These are phyloP conservation scores for Bipolaris zeicola DNA, from an alignment of 2,329 filamentous ascomycete genomes.

Conservation along the genomic window DNA sequence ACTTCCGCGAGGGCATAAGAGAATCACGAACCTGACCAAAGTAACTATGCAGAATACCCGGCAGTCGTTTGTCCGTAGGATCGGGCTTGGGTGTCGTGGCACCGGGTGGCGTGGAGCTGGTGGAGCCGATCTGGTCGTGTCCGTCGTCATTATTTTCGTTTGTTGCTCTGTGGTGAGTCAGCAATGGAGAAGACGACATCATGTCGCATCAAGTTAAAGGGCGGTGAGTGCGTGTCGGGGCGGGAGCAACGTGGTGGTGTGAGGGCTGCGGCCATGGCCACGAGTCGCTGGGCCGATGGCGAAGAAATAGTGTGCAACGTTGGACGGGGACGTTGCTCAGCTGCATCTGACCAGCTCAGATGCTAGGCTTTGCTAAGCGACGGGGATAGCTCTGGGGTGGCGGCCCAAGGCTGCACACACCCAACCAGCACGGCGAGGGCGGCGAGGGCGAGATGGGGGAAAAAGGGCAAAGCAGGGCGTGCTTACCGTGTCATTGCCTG, in stretches of 20 bases:
- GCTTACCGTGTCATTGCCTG: constrained; percentile 65
- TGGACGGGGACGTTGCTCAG: constrained; percentile 13
- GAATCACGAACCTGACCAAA: constrained; percentile 97
- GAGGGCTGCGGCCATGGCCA: neutral
- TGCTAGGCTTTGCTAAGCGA: constrained; percentile 27
- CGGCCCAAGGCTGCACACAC: neutral
- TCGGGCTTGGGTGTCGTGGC: constrained; percentile 93
- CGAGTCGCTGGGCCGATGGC: constrained; percentile 3
- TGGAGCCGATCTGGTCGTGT: constrained; percentile 77
- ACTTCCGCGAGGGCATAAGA: constrained; percentile 54
- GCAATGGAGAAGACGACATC: constrained; percentile 42
- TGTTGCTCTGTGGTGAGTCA: constrained; percentile 46
- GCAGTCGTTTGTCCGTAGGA: constrained; percentile 90
- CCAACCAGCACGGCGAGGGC: neutral
- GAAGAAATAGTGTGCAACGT: constrained; percentile 42
- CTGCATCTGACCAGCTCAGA: constrained; percentile 18
- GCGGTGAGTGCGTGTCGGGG: constrained; percentile 15
- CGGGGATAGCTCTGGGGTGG: constrained; percentile 3
- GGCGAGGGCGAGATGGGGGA: neutral
- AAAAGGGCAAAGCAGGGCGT: neutral
- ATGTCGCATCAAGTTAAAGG: constrained; percentile 11
- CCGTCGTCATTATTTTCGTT: constrained; percentile 78
- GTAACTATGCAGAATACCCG: constrained; percentile 92
- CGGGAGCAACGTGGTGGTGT: constrained; percentile 1
- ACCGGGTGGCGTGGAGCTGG: constrained; percentile 84